These are phyloP conservation scores for Clarireedia monteithiana DNA, from an alignment of 2,329 filamentous ascomycete genomes.

Conservation along the genomic window DNA sequence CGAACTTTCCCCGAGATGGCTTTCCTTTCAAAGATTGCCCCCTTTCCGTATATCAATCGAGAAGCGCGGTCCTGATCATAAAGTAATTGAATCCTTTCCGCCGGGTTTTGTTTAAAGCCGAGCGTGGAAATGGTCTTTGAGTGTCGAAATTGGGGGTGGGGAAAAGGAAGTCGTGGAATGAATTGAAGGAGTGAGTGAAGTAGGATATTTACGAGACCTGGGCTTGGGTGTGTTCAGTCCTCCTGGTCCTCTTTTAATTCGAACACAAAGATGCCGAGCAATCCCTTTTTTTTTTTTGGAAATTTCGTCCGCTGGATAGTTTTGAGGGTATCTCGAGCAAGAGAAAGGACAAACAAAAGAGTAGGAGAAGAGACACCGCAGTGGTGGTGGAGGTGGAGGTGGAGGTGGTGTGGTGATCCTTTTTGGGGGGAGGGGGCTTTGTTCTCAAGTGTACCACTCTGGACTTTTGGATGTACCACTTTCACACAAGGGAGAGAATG, in stretches of 20 bases:
- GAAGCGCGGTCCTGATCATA: background rate
- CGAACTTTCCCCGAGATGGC: background rate
- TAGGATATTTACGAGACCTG: background rate
- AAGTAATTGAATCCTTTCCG: background rate
- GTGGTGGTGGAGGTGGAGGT: no score
- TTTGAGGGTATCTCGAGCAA: no score
- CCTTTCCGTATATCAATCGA: constrained; percentile 1
- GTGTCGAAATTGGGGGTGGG: background rate
- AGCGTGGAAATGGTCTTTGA: background rate
- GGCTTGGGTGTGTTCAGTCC: no score
- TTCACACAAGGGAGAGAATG: background rate
- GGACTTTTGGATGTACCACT: background rate
- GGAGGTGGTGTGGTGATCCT: no score
- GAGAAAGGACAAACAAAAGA: no score
- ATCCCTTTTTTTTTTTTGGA: background rate
- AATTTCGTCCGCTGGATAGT: background rate
- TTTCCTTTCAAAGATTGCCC: background rate
- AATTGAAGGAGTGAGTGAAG: background rate
- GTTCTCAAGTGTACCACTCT: background rate
- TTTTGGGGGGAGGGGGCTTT: background rate
- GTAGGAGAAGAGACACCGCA: no score
- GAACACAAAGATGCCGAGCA: background rate
- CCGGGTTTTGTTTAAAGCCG: background rate
- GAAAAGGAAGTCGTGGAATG: background rate
- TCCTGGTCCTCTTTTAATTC: background rate